These are phyloP conservation scores for Craterostigma plantagineum DNA, from an alignment of 257 asterid genomes.

Conservation along the genomic window DNA sequence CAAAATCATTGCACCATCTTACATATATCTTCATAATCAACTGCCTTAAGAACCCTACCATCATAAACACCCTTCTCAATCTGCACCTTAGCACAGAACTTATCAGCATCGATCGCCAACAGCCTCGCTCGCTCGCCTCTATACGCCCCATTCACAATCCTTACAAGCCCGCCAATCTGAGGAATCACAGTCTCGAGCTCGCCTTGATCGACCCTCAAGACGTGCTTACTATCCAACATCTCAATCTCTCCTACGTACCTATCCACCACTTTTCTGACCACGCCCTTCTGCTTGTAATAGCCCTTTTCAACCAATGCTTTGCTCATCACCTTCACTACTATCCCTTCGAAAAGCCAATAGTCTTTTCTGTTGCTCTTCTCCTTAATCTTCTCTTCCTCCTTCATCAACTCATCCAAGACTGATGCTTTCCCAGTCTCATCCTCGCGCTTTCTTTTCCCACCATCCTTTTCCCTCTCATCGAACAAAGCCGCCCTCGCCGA, in stretches of 20 bases:
- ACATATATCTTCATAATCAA: slow-evolving; percentile 84
- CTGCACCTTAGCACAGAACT: slow-evolving; percentile 63
- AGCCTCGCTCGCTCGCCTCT: slow-evolving; percentile 65
- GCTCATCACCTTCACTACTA: slow-evolving; percentile 80
- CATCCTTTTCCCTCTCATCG: slow-evolving; percentile 25
- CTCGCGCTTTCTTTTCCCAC: slow-evolving; percentile 22
- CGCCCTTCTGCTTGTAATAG: slow-evolving; percentile 81
- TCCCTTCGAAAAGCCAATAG: slow-evolving; percentile 81
- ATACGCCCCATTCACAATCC: slow-evolving; percentile 80
- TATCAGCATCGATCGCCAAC: slow-evolving; percentile 41
- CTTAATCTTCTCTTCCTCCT: slow-evolving; percentile 69
- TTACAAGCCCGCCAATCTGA: slow-evolving; percentile 83
- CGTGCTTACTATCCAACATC: slow-evolving; percentile 83
- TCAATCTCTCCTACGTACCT: slow-evolving; percentile 80
- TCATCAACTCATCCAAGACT: slow-evolving; percentile 65
- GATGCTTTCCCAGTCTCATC: slow-evolving; percentile 16
- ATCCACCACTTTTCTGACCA: slow-evolving; percentile 59
- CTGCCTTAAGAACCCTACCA: slow-evolving; percentile 66
- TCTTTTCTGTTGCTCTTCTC: slow-evolving; percentile 80
- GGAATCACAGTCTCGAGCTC: slow-evolving; percentile 96
- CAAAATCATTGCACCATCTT: slow-evolving; percentile 30
- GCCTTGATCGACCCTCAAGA: slow-evolving; percentile 75
- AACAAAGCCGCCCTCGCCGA: slow-evolving; percentile 38
- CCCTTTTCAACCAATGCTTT: slow-evolving; percentile 68
- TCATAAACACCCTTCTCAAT: slow-evolving; percentile 85